Evolutionary conservation across 2,329 filamentous ascomycete species (phyloP).

Genomic region (Microsporum canis): DNA sequence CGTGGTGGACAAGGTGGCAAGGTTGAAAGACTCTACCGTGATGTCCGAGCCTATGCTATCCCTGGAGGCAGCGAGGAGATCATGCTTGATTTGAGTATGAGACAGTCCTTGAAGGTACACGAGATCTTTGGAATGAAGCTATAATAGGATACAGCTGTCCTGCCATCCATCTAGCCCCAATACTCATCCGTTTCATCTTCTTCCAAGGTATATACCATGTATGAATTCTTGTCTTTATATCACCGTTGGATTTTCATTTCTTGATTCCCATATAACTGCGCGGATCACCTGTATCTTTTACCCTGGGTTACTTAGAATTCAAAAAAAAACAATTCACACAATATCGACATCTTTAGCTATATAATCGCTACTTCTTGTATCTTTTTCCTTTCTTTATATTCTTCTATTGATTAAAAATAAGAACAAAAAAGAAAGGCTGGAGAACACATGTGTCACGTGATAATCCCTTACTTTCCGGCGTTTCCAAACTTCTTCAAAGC

Average conservation of each 20-base stretch:
- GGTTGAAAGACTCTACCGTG: slow-evolving; percentile 86
- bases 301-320: not conserved
- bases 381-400: not conserved
- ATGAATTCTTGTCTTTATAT: not conserved
- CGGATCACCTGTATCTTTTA: not conserved
- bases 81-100: slow-evolving; percentile 92
- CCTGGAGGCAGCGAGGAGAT: slow-evolving; percentile 96
- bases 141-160: slow-evolving; percentile 34
- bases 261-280: not conserved
- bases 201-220: not conserved
- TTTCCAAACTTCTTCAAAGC: not conserved
- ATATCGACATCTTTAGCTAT: not conserved
- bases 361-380: not conserved
- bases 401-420: not conserved
- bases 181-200: not conserved
- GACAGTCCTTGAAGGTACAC: slow-evolving; percentile 78
- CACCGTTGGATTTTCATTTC: not conserved
- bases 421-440: not conserved
- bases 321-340: not conserved
- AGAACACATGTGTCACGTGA: not conserved
- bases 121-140: slow-evolving; percentile 94
- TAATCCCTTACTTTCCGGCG: not conserved
- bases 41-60: slow-evolving; percentile 92
- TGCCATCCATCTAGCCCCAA: not conserved
- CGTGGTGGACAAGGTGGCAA: slow-evolving; percentile 90